Evolutionary conservation across 2,329 filamentous ascomycete genomes (phyloP).

Genomic region (Stachybotrys elegans): DNA sequence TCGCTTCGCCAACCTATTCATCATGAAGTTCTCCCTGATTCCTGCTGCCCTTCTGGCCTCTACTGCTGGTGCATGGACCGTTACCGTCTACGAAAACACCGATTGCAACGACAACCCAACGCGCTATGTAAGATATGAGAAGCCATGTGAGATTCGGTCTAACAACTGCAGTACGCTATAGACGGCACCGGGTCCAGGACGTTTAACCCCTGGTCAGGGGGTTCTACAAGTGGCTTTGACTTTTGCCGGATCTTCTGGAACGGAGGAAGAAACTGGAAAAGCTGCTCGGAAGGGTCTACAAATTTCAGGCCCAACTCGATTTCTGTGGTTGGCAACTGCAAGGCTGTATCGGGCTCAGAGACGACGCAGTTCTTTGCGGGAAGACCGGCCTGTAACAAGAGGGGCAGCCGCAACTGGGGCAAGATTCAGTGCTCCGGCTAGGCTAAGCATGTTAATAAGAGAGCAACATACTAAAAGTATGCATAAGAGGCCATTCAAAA

Average conservation of each 20-base stretch:
- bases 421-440: background rate
- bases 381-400: background rate
- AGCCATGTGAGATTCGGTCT: background rate
- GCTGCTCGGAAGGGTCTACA: background rate
- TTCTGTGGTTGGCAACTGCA: background rate
- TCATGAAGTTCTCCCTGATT: background rate
- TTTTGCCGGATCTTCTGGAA: slow-evolving; percentile 1
- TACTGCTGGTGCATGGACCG: background rate
- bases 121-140: background rate
- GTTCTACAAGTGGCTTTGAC: background rate
- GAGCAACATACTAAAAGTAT: too few relatives aligned
- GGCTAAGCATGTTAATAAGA: too few relatives aligned
- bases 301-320: background rate
- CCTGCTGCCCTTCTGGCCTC: background rate
- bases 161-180: background rate
- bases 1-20: background rate
- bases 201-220: background rate
- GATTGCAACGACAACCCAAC: background rate
- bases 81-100: background rate
- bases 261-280: too few relatives aligned
- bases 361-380: slow-evolving; percentile 1
- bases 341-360: background rate
- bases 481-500: too few relatives aligned
- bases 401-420: background rate
- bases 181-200: background rate